Evolutionary conservation across 352 stramenopile species (phyloP), one percentile per base, ranked within the genome.

Genomic region (Globisporangium orthogonon): DNA sequence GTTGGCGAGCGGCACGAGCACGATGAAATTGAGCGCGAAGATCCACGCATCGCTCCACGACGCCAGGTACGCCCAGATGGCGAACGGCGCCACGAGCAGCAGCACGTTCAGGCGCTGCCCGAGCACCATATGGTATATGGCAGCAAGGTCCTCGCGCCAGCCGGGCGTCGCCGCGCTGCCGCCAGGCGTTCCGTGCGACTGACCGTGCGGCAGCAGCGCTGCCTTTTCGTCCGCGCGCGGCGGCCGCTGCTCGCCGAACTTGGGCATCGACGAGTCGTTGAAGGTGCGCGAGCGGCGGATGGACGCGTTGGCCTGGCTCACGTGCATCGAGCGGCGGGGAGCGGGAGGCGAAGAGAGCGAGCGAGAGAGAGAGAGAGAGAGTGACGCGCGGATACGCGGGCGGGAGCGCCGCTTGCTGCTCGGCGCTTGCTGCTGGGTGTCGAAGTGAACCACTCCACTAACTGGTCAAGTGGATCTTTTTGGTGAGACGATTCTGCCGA

Each of bases 11-110:
- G 96, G 96, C 48, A 96, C 98, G 89, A 99, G 97, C 43, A 96
- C 91, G 54, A 98, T 62, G 69, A 99, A 99, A 69, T 98, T 98
- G 53, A 98, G 78, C 50, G 86, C 70, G 66, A 98, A 99, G 47
- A 98, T 69, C 67, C 76, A 88, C 6, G 73, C 64, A 62, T 94
- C 84, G 60, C 66, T 67, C 84, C 84, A 94, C 4, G 52, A 57
- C n/a, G 58, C 67, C 30, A 82, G 50, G n/a, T 77, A 87, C 7
- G 82, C 55, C 67, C 68, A 90, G n/a, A 94, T 13, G 14, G 81
- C 80, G n/a, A 94, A 48, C 35, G 84, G 84, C 23, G 63, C 63
- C 1, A 70, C 56, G 11, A 89, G 57, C 39, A 92, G 73, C 63
- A 94, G 62, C 23, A 90, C 50, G 49, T 94, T 94, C 50, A 94